Base-by-base conservation (phyloP, 2,329 filamentous ascomycete species). In the Penicillium sp. region DNA sequence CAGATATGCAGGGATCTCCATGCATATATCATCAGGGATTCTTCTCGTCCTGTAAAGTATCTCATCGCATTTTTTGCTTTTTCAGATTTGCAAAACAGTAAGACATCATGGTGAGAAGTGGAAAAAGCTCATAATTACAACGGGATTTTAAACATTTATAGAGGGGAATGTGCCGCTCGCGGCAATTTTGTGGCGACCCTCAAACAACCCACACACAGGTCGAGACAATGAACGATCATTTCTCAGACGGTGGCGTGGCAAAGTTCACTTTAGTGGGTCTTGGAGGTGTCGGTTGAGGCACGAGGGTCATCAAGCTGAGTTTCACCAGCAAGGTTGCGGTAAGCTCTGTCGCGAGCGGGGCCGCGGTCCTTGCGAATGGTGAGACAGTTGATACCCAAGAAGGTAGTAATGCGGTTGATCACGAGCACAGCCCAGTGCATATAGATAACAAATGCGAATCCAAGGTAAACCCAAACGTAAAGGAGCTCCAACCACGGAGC, bases 361-460 rank as follows among this genome's bases (percentile, higher is more conserved):
- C 64, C 63, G 40, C 63, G 66, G 53, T 75, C 70, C 45, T 70
- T 60, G 46, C 76, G 78, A 56, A 99, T 97, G 1, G 92, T 97
- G 61, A 99, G 77, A 67, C 93, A 96, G 69, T 93, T 94, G 79
- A 99, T 99, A 58, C 90, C 92, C 22, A 99, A 79, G 75, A 89
- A 97, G 50, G 87, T 82, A 77, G 94, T 97, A 66, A 99, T 97
- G 70, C 88, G 89, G 58, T 87, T 89, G 67, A 96, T 91, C 45
- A 97, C 92, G 40, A 96, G 79, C 66, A 89, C 88, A 0, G 94
- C 94, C 94, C 94, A 99, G 63, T 89, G 85, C 73, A 89, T 92
- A 75, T 99, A 99, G 3, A 90, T 89, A n/a, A 92, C 77, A 43
- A 87, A 77, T 1, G 92, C 87, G 71, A 97, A 94, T 45, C 89